Conservation (phyloP, 305 asterid genomes). For the Solanum chacoense region DNA sequence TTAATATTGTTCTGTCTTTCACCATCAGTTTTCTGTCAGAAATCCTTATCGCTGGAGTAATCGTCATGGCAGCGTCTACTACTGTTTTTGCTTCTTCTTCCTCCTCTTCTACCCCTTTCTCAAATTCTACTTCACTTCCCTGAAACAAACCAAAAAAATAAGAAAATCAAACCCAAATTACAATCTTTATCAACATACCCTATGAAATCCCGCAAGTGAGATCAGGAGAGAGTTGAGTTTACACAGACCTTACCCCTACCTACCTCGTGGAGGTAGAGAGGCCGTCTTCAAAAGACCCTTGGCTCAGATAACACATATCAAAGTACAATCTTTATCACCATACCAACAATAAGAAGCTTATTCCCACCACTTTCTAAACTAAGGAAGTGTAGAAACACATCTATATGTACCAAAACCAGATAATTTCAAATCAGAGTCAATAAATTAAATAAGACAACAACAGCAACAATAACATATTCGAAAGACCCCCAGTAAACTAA, state of each 20-base stretch:
- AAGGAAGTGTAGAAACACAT: neutral
- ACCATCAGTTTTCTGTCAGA: slow-evolving; percentile 52
- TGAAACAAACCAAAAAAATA: neutral
- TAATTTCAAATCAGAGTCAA: neutral
- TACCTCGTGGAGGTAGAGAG: neutral
- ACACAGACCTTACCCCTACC: neutral
- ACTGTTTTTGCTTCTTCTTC: neutral
- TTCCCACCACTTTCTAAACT: neutral
- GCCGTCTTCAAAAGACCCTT: neutral
- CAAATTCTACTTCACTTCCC: slow-evolving; percentile 15
- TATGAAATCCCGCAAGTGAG: neutral
- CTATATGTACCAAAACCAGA: neutral
- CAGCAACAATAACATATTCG: neutral
- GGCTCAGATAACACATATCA: neutral
- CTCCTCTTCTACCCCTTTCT: neutral
- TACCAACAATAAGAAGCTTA: neutral
- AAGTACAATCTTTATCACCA: neutral
- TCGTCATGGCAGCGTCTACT: slow-evolving; percentile 40
- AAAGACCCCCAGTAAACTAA: neutral
- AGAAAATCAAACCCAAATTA: neutral
- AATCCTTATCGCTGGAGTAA: slow-evolving; percentile 48
- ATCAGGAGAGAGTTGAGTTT: neutral
- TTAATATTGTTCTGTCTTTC: slow-evolving; percentile 46
- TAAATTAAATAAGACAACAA: neutral
- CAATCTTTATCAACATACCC: neutral